These are phyloP conservation scores for Alopecurus myosuroides DNA, from an alignment of 176 grass and related monocot genomes.

Conservation along the genomic window DNA sequence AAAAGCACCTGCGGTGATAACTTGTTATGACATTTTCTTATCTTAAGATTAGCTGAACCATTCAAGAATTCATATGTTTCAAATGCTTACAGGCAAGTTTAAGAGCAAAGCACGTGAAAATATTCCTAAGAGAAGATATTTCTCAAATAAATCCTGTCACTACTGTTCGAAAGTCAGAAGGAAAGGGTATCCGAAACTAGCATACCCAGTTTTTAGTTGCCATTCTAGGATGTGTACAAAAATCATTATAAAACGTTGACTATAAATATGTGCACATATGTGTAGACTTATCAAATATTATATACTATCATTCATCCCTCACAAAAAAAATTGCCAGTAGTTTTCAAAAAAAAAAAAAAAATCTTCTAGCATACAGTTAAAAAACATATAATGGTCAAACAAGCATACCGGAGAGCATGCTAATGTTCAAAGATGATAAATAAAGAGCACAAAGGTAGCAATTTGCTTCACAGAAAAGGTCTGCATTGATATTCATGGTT, in stretches of 20 bases:
- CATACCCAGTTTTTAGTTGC: background rate
- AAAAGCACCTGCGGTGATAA: conserved; percentile 62
- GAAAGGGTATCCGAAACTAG: background rate
- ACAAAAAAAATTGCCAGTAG: background rate
- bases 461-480: background rate
- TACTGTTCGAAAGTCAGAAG: conserved; percentile 4
- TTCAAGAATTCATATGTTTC: conserved; percentile 4
- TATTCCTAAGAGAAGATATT: background rate
- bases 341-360: no score
- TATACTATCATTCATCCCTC: background rate
- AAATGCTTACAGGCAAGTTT: background rate
- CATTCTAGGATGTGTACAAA: background rate
- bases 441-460: background rate
- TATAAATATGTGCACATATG: background rate
- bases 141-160: conserved; percentile 8
- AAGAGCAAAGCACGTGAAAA: background rate
- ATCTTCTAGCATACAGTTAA: background rate
- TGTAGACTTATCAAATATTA: background rate
- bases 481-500: background rate
- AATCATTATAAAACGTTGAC: background rate
- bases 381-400: background rate
- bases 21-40: conserved; percentile 7
- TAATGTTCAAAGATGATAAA: background rate
- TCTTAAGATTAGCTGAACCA: background rate
- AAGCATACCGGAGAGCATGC: background rate